Percentiles rank a stretch among this genome's conserved stretches.
Evolutionary conservation across 225 moss, liverwort and hornwort genomes (phyloP).

Genomic region (Bryum argenteum): DNA sequence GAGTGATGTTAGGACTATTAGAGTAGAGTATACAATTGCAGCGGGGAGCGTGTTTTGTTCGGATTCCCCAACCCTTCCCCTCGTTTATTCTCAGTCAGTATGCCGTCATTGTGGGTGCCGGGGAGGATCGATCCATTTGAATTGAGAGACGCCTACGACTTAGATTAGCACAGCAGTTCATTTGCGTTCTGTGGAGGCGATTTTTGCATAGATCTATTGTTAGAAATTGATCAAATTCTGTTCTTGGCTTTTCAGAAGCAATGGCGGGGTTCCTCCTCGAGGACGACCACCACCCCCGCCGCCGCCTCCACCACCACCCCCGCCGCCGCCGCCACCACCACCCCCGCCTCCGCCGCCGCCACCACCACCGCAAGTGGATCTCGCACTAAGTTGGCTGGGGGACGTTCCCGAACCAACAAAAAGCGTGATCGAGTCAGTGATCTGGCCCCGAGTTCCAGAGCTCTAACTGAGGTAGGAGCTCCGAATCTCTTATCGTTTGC

Average conservation of each 20-base stretch:
- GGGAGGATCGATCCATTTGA: neutral
- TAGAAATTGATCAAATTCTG: neutral
- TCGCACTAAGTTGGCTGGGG: constrained; percentile 9
- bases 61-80: neutral
- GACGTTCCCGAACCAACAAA: constrained; percentile 26
- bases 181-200: neutral
- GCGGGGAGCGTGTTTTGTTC: neutral
- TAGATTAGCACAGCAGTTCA: neutral
- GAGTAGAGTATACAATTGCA: neutral
- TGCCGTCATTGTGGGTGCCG: neutral
- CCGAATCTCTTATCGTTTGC: neutral
- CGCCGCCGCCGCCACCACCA: neutral
- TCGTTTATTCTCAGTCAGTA: too few species aligned
- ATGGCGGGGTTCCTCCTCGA: neutral
- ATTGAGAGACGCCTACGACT: neutral
- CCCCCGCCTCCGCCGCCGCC: neutral
- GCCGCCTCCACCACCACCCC: neutral
- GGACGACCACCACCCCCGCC: neutral
- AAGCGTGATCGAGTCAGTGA: constrained; percentile 12
- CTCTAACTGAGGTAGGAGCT: neutral
- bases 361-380: neutral
- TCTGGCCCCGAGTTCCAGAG: constrained; percentile 20
- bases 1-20: neutral
- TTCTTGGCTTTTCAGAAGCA: constrained; percentile 21
- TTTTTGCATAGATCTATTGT: neutral